Base-by-base conservation (phyloP, 768 basidiomycete species). In the Russula vinacea region DNA sequence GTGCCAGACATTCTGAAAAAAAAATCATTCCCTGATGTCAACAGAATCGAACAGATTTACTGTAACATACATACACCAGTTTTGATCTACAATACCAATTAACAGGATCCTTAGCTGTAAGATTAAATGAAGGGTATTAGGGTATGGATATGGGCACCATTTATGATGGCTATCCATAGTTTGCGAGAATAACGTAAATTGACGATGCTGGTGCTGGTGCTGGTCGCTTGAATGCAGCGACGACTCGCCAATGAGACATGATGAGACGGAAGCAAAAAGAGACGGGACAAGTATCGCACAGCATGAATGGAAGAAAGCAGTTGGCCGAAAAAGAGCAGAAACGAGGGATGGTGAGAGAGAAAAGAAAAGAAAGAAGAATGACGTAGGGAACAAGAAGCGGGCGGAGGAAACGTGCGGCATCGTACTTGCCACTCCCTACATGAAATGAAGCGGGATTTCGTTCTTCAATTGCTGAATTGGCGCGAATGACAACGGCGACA, bases 371-470 rank as follows among this genome's bases (percentile, higher is more conserved):
- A n/a, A n/a, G 44, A n/a, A 19, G 17, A 9, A n/a, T 44, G 42
- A 44, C 19, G 42, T n/a, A 44, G 17, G 17, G n/a, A n/a, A 16
- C 42, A 44, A 44, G 42, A 44, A n/a, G 9, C 37, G 11, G 2
- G 44, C 9, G 17, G 42, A 6, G 19, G 42, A 44, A 44, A n/a
- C 44, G 17, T 44, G 37, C 44, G 44, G 44, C 19, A n/a, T n/a
- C n/a, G n/a, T n/a, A n/a, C n/a, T n/a, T n/a, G n/a, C n/a, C n/a
- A n/a, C n/a, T 8, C 5, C 19, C 40, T 56, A 56, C 4, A 22
- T 50, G 53, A 49, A 56, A 47, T 58, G 47, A 1, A 64, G 16
- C 37, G 29, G 51, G 2, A n/a, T 19, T 2, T 50, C 40, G 58
- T 47, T 60, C 1, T 39, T 19, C 54, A 17, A 3, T 5, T 17